Conservation (phyloP, 768 basidiomycete genomes). For the Pilatotrama ljubarskyi region DNA sequence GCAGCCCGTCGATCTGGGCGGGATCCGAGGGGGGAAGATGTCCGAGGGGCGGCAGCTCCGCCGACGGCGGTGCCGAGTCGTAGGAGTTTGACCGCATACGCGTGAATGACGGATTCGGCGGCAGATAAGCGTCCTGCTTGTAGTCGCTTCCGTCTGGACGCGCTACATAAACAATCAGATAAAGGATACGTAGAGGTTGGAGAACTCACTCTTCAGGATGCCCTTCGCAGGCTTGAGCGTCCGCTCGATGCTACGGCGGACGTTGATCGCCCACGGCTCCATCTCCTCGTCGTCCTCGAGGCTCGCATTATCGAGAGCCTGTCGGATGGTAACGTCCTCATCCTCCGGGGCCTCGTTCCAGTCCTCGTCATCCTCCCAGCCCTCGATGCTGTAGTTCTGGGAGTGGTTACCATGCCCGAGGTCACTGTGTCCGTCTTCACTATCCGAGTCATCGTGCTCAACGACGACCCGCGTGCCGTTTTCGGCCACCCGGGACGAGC, state of each 20-base stretch:
- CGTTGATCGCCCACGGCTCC: slow-evolving; percentile 76
- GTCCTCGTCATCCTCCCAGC: slow-evolving; percentile 80
- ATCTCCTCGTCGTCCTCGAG: slow-evolving; percentile 57
- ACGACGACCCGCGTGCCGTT: slow-evolving; percentile 65
- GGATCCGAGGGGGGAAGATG: slow-evolving; percentile 83
- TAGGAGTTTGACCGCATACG: slow-evolving; percentile 86
- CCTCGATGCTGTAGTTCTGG: slow-evolving; percentile 44
- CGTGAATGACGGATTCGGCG: slow-evolving; percentile 37
- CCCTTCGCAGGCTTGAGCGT: slow-evolving; percentile 69
- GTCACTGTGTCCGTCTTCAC: slow-evolving; percentile 54
- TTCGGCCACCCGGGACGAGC: slow-evolving; percentile 50
- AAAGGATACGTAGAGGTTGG: slow-evolving; percentile 7
- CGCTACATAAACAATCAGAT: slow-evolving; percentile 15
- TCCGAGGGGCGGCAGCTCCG: slow-evolving; percentile 74
- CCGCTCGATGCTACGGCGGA: slow-evolving; percentile 74
- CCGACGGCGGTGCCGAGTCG: slow-evolving; percentile 47
- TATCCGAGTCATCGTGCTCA: slow-evolving; percentile 64
- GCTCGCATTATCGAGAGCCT: slow-evolving; percentile 50
- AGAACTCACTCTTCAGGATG: slow-evolving; percentile 81
- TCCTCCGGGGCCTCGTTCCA: slow-evolving; percentile 71
- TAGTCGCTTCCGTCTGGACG: slow-evolving; percentile 65
- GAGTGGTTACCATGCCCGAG: slow-evolving; percentile 43
- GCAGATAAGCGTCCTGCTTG: slow-evolving; percentile 58
- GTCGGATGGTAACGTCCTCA: slow-evolving; percentile 74
- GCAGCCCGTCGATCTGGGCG: slow-evolving; percentile 85